phyloP scores from a whole-genome alignment of 768 basidiomycete species.

The Clavaria fumosa region DNA sequence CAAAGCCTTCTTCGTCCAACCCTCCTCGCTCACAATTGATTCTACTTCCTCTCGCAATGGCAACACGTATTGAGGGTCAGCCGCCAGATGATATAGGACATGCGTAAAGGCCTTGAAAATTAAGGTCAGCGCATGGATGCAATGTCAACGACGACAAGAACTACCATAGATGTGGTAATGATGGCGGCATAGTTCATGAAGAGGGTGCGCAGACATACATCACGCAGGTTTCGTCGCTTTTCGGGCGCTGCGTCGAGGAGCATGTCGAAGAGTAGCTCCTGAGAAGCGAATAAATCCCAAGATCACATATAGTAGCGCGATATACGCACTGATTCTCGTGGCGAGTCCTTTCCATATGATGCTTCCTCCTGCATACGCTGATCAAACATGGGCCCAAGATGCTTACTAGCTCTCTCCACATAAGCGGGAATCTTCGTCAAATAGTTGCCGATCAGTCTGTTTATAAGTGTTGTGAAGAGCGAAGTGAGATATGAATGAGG shows the following conservation, averaged over 20 bases:
- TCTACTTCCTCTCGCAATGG: constrained; percentile 26
- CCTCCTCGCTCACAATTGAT: constrained; percentile 15
- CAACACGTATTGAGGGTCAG: constrained; percentile 18
- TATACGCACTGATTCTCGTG: constrained; percentile 7
- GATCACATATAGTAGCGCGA: too few species aligned
- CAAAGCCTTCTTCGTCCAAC: constrained; percentile 20
- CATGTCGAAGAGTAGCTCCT: constrained; percentile 14
- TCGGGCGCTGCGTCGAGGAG: constrained; percentile 10
- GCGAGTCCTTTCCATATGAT: constrained; percentile 6
- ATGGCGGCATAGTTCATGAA: constrained; percentile 22
- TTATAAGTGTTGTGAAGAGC: too few species aligned
- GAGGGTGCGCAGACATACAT: constrained; percentile 15
- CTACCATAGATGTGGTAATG: constrained; percentile 24
- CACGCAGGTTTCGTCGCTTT: constrained; percentile 4
- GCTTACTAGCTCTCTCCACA: constrained; percentile 1
- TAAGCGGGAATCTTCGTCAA: constrained; percentile 7
- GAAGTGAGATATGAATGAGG: too few species aligned
- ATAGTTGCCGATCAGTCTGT: constrained; percentile 6
- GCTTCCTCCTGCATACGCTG: constrained; percentile 4
- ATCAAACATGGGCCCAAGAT: constrained; percentile 9
- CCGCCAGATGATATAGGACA: constrained; percentile 23
- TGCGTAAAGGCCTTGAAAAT: constrained; percentile 20
- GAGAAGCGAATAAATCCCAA: too few species aligned
- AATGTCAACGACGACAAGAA: constrained; percentile 5
- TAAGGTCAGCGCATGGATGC: not conserved